Conservation (phyloP, 73 alveolate species). For the Effrenium voratum region DNA sequence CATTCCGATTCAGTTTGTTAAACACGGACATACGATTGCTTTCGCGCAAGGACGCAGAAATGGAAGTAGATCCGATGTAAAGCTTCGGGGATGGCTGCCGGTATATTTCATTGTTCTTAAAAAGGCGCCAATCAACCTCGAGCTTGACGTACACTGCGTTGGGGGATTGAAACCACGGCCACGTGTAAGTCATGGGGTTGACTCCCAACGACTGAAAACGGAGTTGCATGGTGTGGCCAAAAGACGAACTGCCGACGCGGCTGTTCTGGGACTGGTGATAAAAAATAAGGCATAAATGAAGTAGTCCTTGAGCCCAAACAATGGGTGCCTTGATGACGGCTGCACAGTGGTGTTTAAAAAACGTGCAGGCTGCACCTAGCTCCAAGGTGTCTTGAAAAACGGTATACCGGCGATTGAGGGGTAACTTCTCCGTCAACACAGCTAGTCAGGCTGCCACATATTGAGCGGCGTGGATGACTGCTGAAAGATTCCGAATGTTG, state of each 20-base stretch:
- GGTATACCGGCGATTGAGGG: background rate
- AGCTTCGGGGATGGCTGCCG: background rate
- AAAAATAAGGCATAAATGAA: background rate
- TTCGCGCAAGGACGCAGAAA: background rate
- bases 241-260: background rate
- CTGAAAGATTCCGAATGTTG: background rate
- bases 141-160: background rate
- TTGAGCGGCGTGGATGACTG: background rate
- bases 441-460: background rate
- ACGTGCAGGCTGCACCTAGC: background rate
- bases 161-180: background rate
- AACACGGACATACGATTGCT: background rate
- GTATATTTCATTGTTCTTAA: background rate
- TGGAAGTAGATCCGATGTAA: background rate
- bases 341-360: too few species aligned
- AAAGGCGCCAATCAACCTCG: background rate
- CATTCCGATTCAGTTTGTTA: background rate
- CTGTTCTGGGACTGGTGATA: background rate
- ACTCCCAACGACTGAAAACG: background rate
- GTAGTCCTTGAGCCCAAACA: background rate
- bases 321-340: background rate
- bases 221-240: too few species aligned
- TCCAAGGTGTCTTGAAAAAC: background rate
- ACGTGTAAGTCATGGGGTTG: background rate
- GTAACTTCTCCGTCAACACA: too few species aligned